phyloP scores from a whole-genome alignment of 2,329 filamentous ascomycete species.

The Alternaria angustiovoidea region DNA sequence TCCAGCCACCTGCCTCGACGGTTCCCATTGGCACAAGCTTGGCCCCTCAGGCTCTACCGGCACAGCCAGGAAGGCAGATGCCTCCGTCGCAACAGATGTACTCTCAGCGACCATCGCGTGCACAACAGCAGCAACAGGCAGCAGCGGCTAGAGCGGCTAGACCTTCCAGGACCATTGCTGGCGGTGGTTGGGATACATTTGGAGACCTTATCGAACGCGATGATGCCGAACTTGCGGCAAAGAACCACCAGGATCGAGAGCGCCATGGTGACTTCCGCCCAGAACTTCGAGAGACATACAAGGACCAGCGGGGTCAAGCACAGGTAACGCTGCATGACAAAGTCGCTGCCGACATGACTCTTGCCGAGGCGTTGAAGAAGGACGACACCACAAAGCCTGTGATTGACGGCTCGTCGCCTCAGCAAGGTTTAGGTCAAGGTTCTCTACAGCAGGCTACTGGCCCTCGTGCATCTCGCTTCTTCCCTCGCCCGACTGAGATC shows the following conservation, averaged over 20 bases:
- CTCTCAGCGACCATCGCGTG: slow-evolving; percentile 24
- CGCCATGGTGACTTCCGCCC: slow-evolving; percentile 42
- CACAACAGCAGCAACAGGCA: slow-evolving; percentile 18
- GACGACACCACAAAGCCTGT: slow-evolving; percentile 36
- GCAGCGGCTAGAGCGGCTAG: slow-evolving; percentile 28
- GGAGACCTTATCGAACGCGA: slow-evolving; percentile 41
- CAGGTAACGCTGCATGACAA: slow-evolving; percentile 41
- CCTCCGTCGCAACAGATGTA: slow-evolving; percentile 33
- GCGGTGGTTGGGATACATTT: slow-evolving; percentile 46
- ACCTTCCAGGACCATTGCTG: slow-evolving; percentile 41
- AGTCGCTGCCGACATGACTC: slow-evolving; percentile 26
- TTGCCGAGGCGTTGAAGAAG: slow-evolving; percentile 30
- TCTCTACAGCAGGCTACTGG: slow-evolving; percentile 37
- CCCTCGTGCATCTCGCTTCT: slow-evolving; percentile 49
- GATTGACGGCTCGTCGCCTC: slow-evolving; percentile 34
- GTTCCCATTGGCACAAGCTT: slow-evolving; percentile 35
- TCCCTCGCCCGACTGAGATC: slow-evolving; percentile 42
- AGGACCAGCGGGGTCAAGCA: slow-evolving; percentile 39
- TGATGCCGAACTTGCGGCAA: slow-evolving; percentile 34
- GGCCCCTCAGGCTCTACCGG: slow-evolving; percentile 25
- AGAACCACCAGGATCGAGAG: slow-evolving; percentile 40
- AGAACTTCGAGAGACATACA: slow-evolving; percentile 45
- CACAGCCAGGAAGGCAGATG: slow-evolving; percentile 27
- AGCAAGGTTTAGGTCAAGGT: slow-evolving; percentile 31
- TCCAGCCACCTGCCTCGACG: slow-evolving; percentile 34